Evolutionary conservation across 129 eudicot genomes (phyloP), one percentile per base, ranked within the genome.

Genomic region (Gnaphalium uliginosum): DNA sequence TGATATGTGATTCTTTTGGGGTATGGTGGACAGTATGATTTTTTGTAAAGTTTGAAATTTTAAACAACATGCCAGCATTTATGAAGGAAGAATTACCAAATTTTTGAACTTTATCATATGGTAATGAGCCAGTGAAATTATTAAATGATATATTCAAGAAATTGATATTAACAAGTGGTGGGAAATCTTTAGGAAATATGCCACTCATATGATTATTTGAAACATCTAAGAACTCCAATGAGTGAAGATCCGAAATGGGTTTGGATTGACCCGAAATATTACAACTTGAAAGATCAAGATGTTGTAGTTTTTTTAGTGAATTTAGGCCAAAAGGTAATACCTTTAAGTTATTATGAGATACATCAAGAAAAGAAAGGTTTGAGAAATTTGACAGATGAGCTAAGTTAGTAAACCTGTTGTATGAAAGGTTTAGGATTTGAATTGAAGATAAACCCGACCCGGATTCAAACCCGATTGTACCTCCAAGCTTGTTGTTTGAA

Each of bases 61-160:
- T 80, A 43, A 80, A 66, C 39, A 80, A 58, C 83, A 80, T 80
- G 22, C 96, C 98, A 11, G 98, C 84, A 69, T 87, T 81, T 23
- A 83, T 72, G 67, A 90, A 94, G 0, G 99, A 79, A 11, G 89
- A 82, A 6, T 82, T 81, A 3, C 96, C 96, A 83, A 83, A 94
- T 78, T 73, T 82, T 66, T 63, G 68, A 5, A 84, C 35, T 39
- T 81, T 32, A 18, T 81, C 83, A 26, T 76, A 69, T 13, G 74
- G 84, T 11, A 85, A 15, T 0, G 18, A 32, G 27, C 92, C 92
- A 6, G 86, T 76, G 79, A 94, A 87, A 63, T 91, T 87, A 59
- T 94, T 94, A 84, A 84, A 88, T 21, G 99, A 94, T 77, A 91
- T 78, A 75, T 94, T 91, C 82, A 94, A 87, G 83, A 85, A 89